Evolutionary conservation across 495 filamentous ascomycete genomes (phyloP).

Genomic region (Neurospora terricola): DNA sequence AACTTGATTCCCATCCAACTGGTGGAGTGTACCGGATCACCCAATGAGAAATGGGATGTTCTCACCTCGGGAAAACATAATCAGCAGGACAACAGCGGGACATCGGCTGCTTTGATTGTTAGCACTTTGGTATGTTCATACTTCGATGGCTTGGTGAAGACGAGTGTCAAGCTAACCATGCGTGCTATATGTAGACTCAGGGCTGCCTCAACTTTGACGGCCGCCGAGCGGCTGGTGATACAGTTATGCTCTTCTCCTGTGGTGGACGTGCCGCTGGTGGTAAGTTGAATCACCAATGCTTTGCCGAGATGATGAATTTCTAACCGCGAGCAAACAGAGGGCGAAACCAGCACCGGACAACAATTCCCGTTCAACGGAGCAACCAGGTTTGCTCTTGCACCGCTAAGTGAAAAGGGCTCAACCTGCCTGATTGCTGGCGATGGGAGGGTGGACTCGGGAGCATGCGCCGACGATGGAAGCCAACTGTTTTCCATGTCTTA

Average conservation of each 20-base stretch:
- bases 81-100: conserved; percentile 12
- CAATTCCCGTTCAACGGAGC: conserved; percentile 32
- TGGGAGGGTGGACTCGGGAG: conserved; percentile 28
- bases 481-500: conserved; percentile 38
- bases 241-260: conserved; percentile 42
- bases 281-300: conserved; percentile 10
- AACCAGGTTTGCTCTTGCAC: conserved; percentile 32
- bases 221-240: conserved; percentile 32
- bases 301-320: conserved; percentile 5
- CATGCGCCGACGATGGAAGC: conserved; percentile 30
- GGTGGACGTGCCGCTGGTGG: conserved; percentile 43
- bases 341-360: conserved; percentile 32
- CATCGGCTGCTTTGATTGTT: conserved; percentile 33
- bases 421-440: conserved; percentile 33
- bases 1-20: conserved; percentile 42
- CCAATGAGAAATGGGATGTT: conserved; percentile 45
- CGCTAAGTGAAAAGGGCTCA: conserved; percentile 26
- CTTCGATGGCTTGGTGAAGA: not conserved
- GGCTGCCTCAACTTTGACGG: conserved; percentile 44
- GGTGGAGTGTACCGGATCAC: conserved; percentile 33
- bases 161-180: not conserved
- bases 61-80: conserved; percentile 44
- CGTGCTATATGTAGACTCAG: conserved; percentile 22
- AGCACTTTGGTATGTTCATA: conserved; percentile 31
- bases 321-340: conserved; percentile 13